phyloP scores from a whole-genome alignment of 2,329 filamentous ascomycete species.

The Penicillium hordei region DNA sequence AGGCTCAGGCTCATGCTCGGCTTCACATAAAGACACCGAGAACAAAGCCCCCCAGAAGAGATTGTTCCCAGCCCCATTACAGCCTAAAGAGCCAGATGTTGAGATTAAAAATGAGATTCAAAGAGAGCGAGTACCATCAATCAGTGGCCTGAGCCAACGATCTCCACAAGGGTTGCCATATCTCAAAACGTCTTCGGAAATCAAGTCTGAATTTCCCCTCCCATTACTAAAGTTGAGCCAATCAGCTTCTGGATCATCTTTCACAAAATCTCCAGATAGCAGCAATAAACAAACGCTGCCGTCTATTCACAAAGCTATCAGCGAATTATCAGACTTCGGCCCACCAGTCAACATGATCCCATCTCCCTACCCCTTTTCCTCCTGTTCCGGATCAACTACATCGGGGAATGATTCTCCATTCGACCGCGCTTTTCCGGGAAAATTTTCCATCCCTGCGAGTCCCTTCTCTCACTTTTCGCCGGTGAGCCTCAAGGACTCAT shows the following conservation, averaged over 20 bases:
- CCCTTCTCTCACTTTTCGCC: conserved; percentile 42
- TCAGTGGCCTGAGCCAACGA: conserved; percentile 9
- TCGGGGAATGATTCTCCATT: conserved; percentile 30
- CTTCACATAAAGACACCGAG: background rate
- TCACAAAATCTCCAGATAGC: conserved; percentile 36
- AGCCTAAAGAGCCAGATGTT: background rate
- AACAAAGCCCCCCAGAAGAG: background rate
- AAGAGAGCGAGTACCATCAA: conserved; percentile 7
- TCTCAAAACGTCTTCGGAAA: conserved; percentile 32
- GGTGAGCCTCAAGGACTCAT: conserved; percentile 38
- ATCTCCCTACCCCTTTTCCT: conserved; percentile 27
- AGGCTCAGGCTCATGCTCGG: background rate
- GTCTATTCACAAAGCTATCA: conserved; percentile 42
- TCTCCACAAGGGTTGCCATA: conserved; percentile 8
- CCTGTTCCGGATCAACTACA: conserved; percentile 28
- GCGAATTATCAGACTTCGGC: conserved; percentile 30
- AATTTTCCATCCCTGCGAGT: conserved; percentile 34
- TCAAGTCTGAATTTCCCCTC: conserved; percentile 35
- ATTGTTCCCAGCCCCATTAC: background rate
- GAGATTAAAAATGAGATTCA: background rate
- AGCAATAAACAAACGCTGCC: conserved; percentile 40
- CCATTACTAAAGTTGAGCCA: conserved; percentile 44
- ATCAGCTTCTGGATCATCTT: conserved; percentile 18
- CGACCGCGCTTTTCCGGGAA: conserved; percentile 33
- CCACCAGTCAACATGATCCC: conserved; percentile 25